Conservation (phyloP, 1,139 yeast species). For the Entelexis paramagnoliae region DNA sequence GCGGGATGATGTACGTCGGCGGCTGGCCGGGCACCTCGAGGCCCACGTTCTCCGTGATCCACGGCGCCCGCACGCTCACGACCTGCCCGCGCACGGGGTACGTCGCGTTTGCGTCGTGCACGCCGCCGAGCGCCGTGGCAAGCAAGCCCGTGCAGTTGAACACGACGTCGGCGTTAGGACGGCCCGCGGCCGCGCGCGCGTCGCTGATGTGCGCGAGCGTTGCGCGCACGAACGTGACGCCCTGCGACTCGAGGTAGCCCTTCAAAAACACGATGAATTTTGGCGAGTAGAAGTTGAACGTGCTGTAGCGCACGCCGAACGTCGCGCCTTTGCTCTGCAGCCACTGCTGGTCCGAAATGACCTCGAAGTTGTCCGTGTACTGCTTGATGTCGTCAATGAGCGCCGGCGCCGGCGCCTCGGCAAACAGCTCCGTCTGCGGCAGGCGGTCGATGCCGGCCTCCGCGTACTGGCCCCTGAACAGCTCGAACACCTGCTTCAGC, state of each 20-base stretch:
- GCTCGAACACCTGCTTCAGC: slow-evolving; percentile 37
- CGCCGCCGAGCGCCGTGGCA: slow-evolving; percentile 48
- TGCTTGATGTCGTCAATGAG: slow-evolving; percentile 40
- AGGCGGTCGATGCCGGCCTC: slow-evolving; percentile 46
- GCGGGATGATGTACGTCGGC: slow-evolving; percentile 55
- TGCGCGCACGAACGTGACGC: slow-evolving; percentile 42
- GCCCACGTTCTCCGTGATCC: slow-evolving; percentile 27
- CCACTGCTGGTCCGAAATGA: slow-evolving; percentile 32
- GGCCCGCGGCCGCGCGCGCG: slow-evolving; percentile 35
- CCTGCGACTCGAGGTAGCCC: slow-evolving; percentile 36
- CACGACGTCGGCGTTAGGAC: slow-evolving; percentile 35
- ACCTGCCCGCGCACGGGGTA: slow-evolving; percentile 65
- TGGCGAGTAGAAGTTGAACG: slow-evolving; percentile 65
- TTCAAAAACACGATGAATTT: slow-evolving; percentile 42
- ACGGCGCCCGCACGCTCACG: slow-evolving; percentile 45
- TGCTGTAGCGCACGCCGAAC: slow-evolving; percentile 45
- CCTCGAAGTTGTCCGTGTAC: slow-evolving; percentile 40
- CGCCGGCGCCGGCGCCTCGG: slow-evolving; percentile 32
- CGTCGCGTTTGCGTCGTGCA: slow-evolving; percentile 40
- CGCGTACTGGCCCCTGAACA: slow-evolving; percentile 39
- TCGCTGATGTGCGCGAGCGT: slow-evolving; percentile 45
- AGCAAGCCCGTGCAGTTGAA: slow-evolving; percentile 67
- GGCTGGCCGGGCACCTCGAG: slow-evolving; percentile 22
- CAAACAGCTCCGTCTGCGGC: slow-evolving; percentile 45
- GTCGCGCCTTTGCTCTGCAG: slow-evolving; percentile 38